Conservation (phyloP, 1,284 basidiomycete species). For the Apiotrichum sp. region DNA sequence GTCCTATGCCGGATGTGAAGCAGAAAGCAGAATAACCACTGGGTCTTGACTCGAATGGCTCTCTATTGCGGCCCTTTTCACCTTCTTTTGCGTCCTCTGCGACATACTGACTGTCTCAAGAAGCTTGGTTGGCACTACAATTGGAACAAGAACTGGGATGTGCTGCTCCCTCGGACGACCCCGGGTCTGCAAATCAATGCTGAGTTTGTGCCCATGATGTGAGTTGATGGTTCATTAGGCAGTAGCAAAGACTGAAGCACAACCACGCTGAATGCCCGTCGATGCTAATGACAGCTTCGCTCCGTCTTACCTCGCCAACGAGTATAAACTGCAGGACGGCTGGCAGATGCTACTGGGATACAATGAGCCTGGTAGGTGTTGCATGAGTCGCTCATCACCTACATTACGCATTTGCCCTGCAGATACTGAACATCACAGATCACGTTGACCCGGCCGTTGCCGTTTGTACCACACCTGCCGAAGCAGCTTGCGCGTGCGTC, state of each 20-base stretch:
- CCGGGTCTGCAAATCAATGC: slow-evolving; percentile 29
- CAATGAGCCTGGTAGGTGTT: slow-evolving; percentile 39
- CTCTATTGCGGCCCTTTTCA: too few species aligned
- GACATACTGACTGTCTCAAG: background rate
- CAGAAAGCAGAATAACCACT: too few species aligned
- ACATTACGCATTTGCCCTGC: too few species aligned
- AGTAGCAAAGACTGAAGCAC: too few species aligned
- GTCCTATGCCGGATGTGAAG: too few species aligned
- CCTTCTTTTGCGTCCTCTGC: background rate
- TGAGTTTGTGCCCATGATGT: slow-evolving; percentile 45
- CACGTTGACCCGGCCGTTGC: slow-evolving; percentile 32
- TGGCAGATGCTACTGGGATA: slow-evolving; percentile 34
- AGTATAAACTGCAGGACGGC: slow-evolving; percentile 22
- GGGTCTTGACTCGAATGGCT: too few species aligned
- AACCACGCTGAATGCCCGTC: too few species aligned
- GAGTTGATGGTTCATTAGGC: slow-evolving; percentile 3
- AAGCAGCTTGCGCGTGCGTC: slow-evolving; percentile 28
- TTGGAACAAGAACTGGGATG: slow-evolving; percentile 43
- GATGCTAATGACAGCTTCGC: slow-evolving; percentile 28
- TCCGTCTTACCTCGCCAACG: slow-evolving; percentile 31
- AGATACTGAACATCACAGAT: slow-evolving; percentile 14
- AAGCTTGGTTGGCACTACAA: slow-evolving; percentile 42
- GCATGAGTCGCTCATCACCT: too few species aligned
- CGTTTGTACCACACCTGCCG: slow-evolving; percentile 12
- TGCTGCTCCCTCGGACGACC: slow-evolving; percentile 27